Evolutionary conservation across 768 basidiomycete species (phyloP), one percentile per base, ranked within the genome.

Genomic region (Tulasnella sp.): DNA sequence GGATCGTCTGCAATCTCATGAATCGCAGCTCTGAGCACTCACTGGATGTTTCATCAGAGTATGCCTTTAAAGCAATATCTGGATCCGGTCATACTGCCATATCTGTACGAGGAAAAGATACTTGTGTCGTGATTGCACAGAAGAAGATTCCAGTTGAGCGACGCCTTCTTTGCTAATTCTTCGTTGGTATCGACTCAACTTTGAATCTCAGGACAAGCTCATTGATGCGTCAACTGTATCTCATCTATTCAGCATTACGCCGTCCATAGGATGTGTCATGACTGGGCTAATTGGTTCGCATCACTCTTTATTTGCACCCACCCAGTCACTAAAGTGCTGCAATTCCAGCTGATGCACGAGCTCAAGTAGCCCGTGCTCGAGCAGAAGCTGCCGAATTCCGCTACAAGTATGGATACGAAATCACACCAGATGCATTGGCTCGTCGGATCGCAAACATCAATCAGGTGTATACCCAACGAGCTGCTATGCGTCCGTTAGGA

Each of bases 11-110:
- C 24, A 19, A 27, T 33, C 16, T 34, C 22, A 9, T n/a, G 4
- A 41, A 22, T 10, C n/a, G 16, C 1, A 25, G 29, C 22, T 4
- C 39, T 43, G 39, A 51, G n/a, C 25, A 20, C 8, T 5, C 42
- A 27, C 16, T 1, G 16, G 28, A 25, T 31, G 19, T 12, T 37
- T n/a, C n/a, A n/a, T 4, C 60, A 96, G 92, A 98, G 70, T 98
- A 98, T 74, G 93, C 95, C 24, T 98, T 98, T 81, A 99, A 98
- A 68, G 95, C 95, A 42, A 96, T 98, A 65, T 89, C 91, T 56
- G 90, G 89, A 49, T 90, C 91, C 1, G 93, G 91, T 1, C 89
- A 96, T 62, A 98, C 95, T 1, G 79, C 93, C 1, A 75, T 99
- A 45, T 76, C 92, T 15, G 84, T 98, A 39, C 72, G 93, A 61